phyloP scores from a whole-genome alignment of 169 alveolate species.

The Fabrea salina region DNA sequence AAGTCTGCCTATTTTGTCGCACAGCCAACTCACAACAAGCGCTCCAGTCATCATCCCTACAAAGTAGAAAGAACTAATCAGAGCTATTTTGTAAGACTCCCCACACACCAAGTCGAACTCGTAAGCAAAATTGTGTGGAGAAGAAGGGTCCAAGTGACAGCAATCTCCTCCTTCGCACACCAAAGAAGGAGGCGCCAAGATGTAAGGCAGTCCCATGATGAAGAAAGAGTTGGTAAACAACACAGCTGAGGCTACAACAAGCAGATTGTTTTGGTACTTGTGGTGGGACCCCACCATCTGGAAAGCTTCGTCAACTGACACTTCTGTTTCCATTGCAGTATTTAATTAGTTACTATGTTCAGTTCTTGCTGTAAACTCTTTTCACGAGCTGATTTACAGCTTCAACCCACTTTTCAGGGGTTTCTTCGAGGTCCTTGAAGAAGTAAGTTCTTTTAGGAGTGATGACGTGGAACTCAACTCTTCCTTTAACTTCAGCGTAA shows the following conservation, averaged over 20 bases:
- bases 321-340: not conserved
- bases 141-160: not conserved
- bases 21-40: conserved; percentile 1
- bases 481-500: not conserved
- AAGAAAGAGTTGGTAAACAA: not conserved
- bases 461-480: not conserved
- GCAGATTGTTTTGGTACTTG: not conserved
- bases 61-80: not conserved
- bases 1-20: not conserved
- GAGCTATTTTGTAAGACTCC: not conserved
- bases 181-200: not conserved
- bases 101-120: not conserved
- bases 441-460: conserved; percentile 27
- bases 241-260: not conserved
- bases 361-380: not conserved
- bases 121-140: not conserved
- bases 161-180: not conserved
- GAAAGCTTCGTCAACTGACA: conserved; percentile 13
- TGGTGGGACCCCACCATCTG: not conserved
- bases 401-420: conserved; percentile 22
- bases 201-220: not conserved
- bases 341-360: not conserved
- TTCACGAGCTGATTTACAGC: conserved; percentile 12
- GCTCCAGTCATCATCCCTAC: not conserved
- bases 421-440: conserved; percentile 7